Evolutionary conservation across 352 stramenopile species (phyloP), one percentile per base, ranked within the genome.

Genomic region (Phytophthora colocasiae): DNA sequence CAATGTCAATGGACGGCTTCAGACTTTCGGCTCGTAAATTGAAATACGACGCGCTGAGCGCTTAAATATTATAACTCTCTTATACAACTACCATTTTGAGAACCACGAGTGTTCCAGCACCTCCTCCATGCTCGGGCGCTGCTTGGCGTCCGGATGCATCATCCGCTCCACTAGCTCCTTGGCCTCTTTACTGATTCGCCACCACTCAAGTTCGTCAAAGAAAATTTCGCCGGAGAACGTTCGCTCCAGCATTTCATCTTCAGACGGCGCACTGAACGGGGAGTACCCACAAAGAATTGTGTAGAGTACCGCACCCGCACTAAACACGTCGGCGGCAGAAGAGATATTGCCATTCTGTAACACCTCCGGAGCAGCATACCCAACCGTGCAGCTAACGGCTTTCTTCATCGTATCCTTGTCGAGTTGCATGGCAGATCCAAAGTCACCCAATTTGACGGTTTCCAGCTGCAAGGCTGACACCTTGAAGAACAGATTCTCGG

Each of bases 401-500:
- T 70, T 67, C 63, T 81, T 82, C 6, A 65, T 48, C 19, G 46
- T 73, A n/a, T 53, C 67, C 40, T 88, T 75, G 6, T 79, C 55
- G 6, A 87, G 29, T 5, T 81, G 57, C 41, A 83, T 66, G 6
- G 86, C 81, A 12, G 73, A 83, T 1, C 86, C 86, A 74, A 95
- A 95, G 72, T 95, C 86, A 6, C 75, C 78, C 3, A 95, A 58
- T 54, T 91, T 90, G 40, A 91, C 75, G 0, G 75, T 81, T 39
- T 87, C 74, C 3, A 78, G 45, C 39, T 90, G 71, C 29, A 71
- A 46, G 15, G 75, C 49, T 22, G 73, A 85, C 15, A 72, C 63
- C 58, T 85, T 87, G 47, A 95, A 92, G 46, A 93, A 81, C 12
- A 95, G 45, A 49, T 95, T 95, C 54, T 91, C 81, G 2, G 86